A percentile compares a stretch with the other conserved stretches of the same genome.
Conservation (phyloP, 164 flowering plant genomes). For the Pachysandra terminalis region DNA sequence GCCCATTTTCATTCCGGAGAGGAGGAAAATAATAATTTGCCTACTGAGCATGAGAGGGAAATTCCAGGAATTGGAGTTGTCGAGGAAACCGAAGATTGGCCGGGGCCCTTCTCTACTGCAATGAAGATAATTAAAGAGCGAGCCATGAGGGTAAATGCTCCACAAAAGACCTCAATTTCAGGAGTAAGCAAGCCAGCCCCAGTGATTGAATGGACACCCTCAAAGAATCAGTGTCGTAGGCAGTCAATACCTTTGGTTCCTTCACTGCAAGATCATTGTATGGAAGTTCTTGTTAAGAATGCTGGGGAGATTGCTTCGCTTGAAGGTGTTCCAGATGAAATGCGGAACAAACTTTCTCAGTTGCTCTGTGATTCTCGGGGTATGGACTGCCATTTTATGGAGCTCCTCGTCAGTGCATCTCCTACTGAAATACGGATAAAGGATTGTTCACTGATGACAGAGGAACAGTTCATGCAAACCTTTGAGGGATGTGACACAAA, state of each 20-base stretch:
- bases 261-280: constrained; percentile 45
- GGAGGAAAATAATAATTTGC: constrained; percentile 18
- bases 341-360: constrained; percentile 50
- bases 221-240: constrained; percentile 6
- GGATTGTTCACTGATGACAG: constrained; percentile 77
- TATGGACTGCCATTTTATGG: constrained; percentile 52
- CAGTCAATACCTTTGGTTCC: constrained; percentile 28
- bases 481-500: constrained; percentile 44
- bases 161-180: constrained; percentile 1
- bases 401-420: constrained; percentile 52
- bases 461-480: constrained; percentile 46
- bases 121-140: constrained; percentile 70
- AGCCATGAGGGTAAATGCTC: constrained; percentile 21
- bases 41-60: constrained; percentile 23
- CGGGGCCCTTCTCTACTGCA: constrained; percentile 95
- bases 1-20: constrained; percentile 41
- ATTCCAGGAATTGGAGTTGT: constrained; percentile 13
- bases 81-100: constrained; percentile 68
- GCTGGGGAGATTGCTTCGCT: constrained; percentile 69
- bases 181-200: constrained; percentile 11
- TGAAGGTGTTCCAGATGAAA: constrained; percentile 52
- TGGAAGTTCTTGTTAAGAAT: constrained; percentile 47
- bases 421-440: constrained; percentile 65
- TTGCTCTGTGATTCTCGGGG: constrained; percentile 60
- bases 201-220: constrained; percentile 52